Evolutionary conservation across 371 early-diverging fungal species (phyloP).

Genomic region (Amoeboaphelidium occidentale): DNA sequence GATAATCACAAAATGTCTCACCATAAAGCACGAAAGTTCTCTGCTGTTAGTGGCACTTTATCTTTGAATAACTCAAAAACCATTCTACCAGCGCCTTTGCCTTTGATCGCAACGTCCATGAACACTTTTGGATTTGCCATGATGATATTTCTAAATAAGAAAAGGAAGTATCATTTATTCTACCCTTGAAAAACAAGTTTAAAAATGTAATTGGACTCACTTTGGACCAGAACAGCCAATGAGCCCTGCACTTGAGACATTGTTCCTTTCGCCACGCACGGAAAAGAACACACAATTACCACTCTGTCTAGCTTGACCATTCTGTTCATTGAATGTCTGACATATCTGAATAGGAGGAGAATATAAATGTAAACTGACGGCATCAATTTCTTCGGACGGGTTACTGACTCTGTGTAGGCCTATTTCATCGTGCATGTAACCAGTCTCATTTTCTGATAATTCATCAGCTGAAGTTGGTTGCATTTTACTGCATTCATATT

Average conservation of each 20-base stretch:
- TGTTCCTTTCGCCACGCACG: conserved; percentile 18
- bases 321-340: conserved; percentile 52
- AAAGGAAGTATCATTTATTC: too few species aligned
- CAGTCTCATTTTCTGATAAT: too few species aligned
- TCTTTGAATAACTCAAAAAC: conserved; percentile 11
- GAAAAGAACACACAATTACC: conserved; percentile 44
- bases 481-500: background rate
- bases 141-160: too few species aligned
- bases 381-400: conserved; percentile 22
- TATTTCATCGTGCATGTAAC: too few species aligned
- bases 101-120: conserved; percentile 25
- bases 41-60: conserved; percentile 3
- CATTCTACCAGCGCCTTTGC: conserved; percentile 23
- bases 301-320: conserved; percentile 35
- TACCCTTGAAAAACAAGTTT: too few species aligned
- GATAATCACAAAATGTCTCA: too few species aligned
- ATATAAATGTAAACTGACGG: conserved; percentile 75
- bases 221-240: too few species aligned
- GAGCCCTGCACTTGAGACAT: too few species aligned
- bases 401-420: conserved; percentile 71
- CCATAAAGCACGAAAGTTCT: conserved; percentile 22
- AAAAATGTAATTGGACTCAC: too few species aligned
- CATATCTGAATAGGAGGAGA: conserved; percentile 66
- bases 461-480: background rate
- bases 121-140: conserved; percentile 23